phyloP scores from a whole-genome alignment of 768 basidiomycete species.

The Pulveroboletus sp. region DNA sequence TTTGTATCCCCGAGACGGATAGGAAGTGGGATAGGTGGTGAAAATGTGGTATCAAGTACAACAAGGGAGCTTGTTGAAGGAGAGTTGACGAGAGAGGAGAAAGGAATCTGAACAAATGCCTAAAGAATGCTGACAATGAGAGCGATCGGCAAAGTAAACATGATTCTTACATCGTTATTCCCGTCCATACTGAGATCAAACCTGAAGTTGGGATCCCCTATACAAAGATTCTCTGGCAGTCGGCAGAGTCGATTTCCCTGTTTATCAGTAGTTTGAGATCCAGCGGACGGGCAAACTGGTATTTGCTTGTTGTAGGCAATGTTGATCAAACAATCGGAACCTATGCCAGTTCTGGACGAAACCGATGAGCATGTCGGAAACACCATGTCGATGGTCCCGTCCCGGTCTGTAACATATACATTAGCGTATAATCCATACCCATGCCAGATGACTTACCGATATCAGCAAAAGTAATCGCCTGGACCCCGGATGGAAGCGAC shows the following conservation, averaged over 20 bases:
- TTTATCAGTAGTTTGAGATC: slow-evolving; percentile 41
- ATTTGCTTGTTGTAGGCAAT: slow-evolving; percentile 93
- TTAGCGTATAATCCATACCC: neutral
- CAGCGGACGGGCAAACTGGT: slow-evolving; percentile 63
- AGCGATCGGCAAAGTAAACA: neutral
- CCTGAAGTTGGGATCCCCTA: slow-evolving; percentile 71
- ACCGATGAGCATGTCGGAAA: slow-evolving; percentile 78
- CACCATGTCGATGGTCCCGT: slow-evolving; percentile 94
- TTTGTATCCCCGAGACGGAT: slow-evolving; percentile 86
- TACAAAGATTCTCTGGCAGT: slow-evolving; percentile 75
- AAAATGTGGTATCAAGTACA: slow-evolving; percentile 61
- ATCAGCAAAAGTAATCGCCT: slow-evolving; percentile 84
- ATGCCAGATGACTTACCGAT: slow-evolving; percentile 52
- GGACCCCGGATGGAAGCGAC: slow-evolving; percentile 67
- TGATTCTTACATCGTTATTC: slow-evolving; percentile 43
- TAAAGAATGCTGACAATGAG: slow-evolving; percentile 24
- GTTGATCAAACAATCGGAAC: slow-evolving; percentile 75
- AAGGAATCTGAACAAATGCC: slow-evolving; percentile 63
- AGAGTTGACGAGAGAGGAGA: slow-evolving; percentile 53
- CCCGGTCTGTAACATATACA: slow-evolving; percentile 58
- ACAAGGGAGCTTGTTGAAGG: slow-evolving; percentile 53
- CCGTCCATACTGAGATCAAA: slow-evolving; percentile 58
- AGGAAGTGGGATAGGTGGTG: slow-evolving; percentile 67
- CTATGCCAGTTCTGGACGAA: slow-evolving; percentile 65
- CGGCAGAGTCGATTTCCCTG: slow-evolving; percentile 61